Base-by-base conservation (phyloP, 164 flowering plant genomes). In the Stephania japonica region DNA sequence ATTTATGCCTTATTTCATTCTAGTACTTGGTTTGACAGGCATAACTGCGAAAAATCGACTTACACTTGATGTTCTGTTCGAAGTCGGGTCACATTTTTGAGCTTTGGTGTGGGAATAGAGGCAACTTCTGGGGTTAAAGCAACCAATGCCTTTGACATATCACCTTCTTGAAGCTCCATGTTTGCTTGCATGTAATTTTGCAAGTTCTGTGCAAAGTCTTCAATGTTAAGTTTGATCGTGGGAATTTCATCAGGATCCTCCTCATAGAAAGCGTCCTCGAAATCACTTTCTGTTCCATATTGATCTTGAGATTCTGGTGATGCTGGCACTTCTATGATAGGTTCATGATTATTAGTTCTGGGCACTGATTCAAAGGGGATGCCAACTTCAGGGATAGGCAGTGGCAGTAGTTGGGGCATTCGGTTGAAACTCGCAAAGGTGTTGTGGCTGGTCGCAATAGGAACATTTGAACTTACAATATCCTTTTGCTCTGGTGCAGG, bases 401-500 rank as follows among this genome's bases (percentile, higher is more conserved):
- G 76, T 68, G 72, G 65, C 38, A 32, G 38, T 32, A 0, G 38
- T 32, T 32, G 38, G 38, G 38, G 38, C 74, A 83, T 67, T 64
- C 75, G 59, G 43, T 69, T 26, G 69, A 69, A 41, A 24, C n/a
- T 50, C 64, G 42, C 67, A 19, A 32, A 26, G 16, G 85, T 83
- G 61, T 69, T 70, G 76, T 68, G 76, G 67, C 76, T 77, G n/a
- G 81, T 49, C 21, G 70, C 68, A 7, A 32, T 42, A n/a, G 88
- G 84, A 74, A 42, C 78, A 42, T 75, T 73, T 75, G 86, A 78
- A 77, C 77, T 75, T 66, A 87, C 87, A 21, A 90, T 79, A 69
- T 90, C 77, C 79, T 83, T 92, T 71, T 93, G 95, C 73, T 88
- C 91, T 77, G 99, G 90, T 13, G 85, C 97, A 67, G 98, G 98